phyloP scores from a whole-genome alignment of 352 stramenopile species.

The Aphanomyces cochlioides region DNA sequence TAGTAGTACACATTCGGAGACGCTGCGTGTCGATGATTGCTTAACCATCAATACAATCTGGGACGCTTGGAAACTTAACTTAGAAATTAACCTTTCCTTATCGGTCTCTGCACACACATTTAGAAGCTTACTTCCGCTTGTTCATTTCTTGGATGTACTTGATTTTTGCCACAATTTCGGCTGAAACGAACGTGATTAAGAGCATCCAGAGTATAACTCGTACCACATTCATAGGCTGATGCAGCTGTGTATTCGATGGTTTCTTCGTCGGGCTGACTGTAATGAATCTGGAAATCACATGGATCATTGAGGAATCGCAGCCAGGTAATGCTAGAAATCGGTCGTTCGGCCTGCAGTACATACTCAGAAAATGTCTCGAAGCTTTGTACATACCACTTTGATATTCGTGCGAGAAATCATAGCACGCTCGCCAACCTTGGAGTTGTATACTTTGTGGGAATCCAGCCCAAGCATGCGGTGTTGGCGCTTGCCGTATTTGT shows the following conservation, averaged over 20 bases:
- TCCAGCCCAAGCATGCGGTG: slow-evolving; percentile 85
- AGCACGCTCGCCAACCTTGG: slow-evolving; percentile 84
- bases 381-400: slow-evolving; percentile 69
- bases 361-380: background rate
- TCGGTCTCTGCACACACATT: background rate
- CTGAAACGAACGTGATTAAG: slow-evolving; percentile 34
- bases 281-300: slow-evolving; percentile 87
- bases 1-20: slow-evolving; percentile 25
- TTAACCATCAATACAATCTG: slow-evolving; percentile 27
- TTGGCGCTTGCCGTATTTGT: slow-evolving; percentile 88
- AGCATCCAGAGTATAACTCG: slow-evolving; percentile 13
- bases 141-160: slow-evolving; percentile 70
- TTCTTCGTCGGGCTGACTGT: slow-evolving; percentile 84
- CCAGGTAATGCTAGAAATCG: slow-evolving; percentile 82
- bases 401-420: slow-evolving; percentile 87
- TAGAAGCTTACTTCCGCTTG: slow-evolving; percentile 21
- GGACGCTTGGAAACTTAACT: slow-evolving; percentile 27
- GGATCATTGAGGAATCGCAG: slow-evolving; percentile 82
- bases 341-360: slow-evolving; percentile 59
- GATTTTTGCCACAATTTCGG: slow-evolving; percentile 86
- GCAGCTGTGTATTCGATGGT: slow-evolving; percentile 86
- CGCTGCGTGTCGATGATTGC: slow-evolving; percentile 12
- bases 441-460: slow-evolving; percentile 88
- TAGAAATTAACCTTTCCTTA: background rate
- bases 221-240: slow-evolving; percentile 86